Conservation (phyloP, 495 filamentous ascomycete species). For the Clavariopsis aquatica region DNA sequence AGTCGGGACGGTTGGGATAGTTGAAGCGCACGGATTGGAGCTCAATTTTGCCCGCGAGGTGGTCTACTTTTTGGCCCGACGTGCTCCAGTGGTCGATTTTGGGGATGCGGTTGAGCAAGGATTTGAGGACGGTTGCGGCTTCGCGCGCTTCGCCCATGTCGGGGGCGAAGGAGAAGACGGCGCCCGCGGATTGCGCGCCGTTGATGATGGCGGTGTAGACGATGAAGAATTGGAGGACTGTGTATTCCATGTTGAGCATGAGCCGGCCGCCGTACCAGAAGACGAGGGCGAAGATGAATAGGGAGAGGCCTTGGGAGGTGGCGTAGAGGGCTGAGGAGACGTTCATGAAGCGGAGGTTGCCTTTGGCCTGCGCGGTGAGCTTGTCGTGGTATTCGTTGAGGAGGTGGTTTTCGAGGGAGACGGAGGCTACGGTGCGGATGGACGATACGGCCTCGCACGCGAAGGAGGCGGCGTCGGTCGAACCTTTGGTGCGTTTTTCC, state of each 20-base stretch:
- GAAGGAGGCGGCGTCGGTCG: slow-evolving; percentile 50
- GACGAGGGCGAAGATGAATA: slow-evolving; percentile 77
- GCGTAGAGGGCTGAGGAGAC: slow-evolving; percentile 74
- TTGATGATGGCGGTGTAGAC: slow-evolving; percentile 78
- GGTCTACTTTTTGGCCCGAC: too few species aligned
- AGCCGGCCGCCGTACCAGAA: slow-evolving; percentile 90
- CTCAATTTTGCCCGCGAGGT: too few species aligned
- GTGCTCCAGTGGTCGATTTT: too few species aligned
- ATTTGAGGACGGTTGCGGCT: too few species aligned
- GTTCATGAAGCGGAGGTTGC: slow-evolving; percentile 64
- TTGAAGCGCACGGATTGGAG: too few species aligned
- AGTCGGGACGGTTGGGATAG: too few species aligned
- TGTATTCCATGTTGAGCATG: slow-evolving; percentile 67
- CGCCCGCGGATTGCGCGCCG: slow-evolving; percentile 82
- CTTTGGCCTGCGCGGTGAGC: slow-evolving; percentile 51
- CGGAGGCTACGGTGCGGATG: background rate
- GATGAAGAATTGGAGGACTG: slow-evolving; percentile 78
- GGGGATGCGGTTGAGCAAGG: too few species aligned
- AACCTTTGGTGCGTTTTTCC: slow-evolving; percentile 66
- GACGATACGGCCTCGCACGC: background rate
- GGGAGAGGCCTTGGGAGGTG: slow-evolving; percentile 72
- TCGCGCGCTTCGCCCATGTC: slow-evolving; percentile 86
- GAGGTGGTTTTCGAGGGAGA: background rate
- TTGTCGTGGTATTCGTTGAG: background rate
- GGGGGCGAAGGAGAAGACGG: slow-evolving; percentile 77